A percentile compares a stretch with the other conserved stretches of the same genome.
Conservation (phyloP, 2,329 filamentous ascomycete genomes). For the Albophoma yamanashiensis region DNA sequence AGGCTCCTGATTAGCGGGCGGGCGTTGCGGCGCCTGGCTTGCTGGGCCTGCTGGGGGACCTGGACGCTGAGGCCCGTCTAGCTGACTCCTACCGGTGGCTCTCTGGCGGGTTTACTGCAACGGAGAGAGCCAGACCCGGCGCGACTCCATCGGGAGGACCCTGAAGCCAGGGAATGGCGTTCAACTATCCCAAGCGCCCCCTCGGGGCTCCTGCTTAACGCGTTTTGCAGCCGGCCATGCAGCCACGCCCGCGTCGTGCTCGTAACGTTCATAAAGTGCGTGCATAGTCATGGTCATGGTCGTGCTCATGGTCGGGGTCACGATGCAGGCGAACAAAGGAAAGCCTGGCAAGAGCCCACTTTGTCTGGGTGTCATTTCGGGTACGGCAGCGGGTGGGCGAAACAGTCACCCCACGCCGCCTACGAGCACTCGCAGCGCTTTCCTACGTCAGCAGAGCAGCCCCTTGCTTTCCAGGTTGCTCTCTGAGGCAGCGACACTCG, state of each 20-base stretch:
- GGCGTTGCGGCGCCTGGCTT: background rate
- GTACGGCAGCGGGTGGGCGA: background rate
- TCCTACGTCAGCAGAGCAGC: too few species aligned
- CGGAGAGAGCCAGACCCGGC: background rate
- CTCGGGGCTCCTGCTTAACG: background rate
- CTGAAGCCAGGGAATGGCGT: background rate
- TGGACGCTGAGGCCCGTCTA: background rate
- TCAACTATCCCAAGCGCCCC: background rate
- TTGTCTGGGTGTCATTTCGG: slow-evolving; percentile 1
- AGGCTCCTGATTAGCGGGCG: background rate
- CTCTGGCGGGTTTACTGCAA: background rate
- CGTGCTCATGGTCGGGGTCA: too few species aligned
- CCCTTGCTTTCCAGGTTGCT: background rate
- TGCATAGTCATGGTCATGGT: background rate
- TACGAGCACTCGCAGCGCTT: background rate
- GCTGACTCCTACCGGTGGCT: background rate
- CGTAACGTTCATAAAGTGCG: background rate
- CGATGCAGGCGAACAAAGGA: background rate
- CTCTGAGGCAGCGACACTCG: background rate
- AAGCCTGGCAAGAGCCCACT: background rate
- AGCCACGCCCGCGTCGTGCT: background rate
- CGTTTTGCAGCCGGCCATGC: background rate
- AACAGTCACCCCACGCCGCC: background rate
- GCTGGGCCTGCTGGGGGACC: background rate
- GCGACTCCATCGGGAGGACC: background rate